These are phyloP conservation scores for Leptographium lundbergii DNA, from an alignment of 2,329 filamentous ascomycete genomes.

Conservation along the genomic window DNA sequence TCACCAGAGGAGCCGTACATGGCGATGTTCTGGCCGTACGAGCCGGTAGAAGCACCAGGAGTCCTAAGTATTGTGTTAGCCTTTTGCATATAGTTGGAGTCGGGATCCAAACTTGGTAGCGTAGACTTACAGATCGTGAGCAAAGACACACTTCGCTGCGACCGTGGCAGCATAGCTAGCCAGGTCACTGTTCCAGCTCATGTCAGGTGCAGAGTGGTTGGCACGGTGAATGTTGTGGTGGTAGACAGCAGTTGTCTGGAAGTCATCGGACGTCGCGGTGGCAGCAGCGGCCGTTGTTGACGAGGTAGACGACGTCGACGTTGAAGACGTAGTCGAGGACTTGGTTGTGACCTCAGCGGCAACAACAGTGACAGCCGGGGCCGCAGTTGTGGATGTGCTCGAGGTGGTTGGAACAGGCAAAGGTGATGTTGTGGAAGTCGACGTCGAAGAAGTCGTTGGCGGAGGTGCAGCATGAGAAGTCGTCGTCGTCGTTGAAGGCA, in stretches of 20 bases:
- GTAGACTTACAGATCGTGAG: conserved; percentile 59
- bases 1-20: conserved; percentile 36
- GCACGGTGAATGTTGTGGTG: conserved; percentile 79
- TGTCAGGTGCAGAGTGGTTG: conserved; percentile 59
- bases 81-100: background rate
- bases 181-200: conserved; percentile 55
- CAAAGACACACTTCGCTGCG: conserved; percentile 57
- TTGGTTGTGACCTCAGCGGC: background rate
- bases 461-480: conserved; percentile 8
- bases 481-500: background rate
- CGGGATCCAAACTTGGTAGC: too few relatives aligned
- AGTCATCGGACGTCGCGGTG: conserved; percentile 13
- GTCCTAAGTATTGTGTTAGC: conserved; percentile 24
- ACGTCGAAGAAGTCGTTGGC: too few relatives aligned
- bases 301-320: background rate
- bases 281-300: conserved; percentile 2
- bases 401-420: background rate
- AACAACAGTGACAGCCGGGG: background rate
- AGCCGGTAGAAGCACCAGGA: conserved; percentile 37
- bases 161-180: conserved; percentile 50
- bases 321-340: background rate
- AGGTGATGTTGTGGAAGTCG: background rate
- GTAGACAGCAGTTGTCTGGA: conserved; percentile 35
- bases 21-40: conserved; percentile 89
- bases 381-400: background rate